Conservation (phyloP, 805 yeast genomes). For the Saccharomycopsis capsularis region DNA sequence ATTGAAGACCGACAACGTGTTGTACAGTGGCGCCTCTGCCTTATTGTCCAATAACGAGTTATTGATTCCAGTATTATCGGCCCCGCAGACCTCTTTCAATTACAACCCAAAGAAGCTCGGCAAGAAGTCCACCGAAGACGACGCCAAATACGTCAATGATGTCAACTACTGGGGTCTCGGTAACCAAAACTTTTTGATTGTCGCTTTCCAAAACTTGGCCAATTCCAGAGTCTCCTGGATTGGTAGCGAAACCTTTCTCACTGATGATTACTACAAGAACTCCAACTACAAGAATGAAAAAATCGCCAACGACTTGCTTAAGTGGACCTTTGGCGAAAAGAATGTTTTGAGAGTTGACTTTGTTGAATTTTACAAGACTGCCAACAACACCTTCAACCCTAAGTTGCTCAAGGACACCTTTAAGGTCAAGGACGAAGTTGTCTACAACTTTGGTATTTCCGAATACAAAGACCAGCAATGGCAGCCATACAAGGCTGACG, state of each 20-base stretch:
- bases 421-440: slow-evolving; percentile 67
- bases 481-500: slow-evolving; percentile 55
- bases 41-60: slow-evolving; percentile 60
- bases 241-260: slow-evolving; percentile 58
- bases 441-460: slow-evolving; percentile 42
- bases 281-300: slow-evolving; percentile 28
- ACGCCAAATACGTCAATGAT: slow-evolving; percentile 24
- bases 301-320: slow-evolving; percentile 39
- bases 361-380: slow-evolving; percentile 29
- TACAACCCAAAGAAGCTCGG: slow-evolving; percentile 31
- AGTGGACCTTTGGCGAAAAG: slow-evolving; percentile 72
- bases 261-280: slow-evolving; percentile 29
- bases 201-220: slow-evolving; percentile 69
- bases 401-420: slow-evolving; percentile 35
- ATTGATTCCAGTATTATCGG: slow-evolving; percentile 62
- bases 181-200: slow-evolving; percentile 66
- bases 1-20: slow-evolving; percentile 23
- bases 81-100: slow-evolving; percentile 60
- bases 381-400: slow-evolving; percentile 27
- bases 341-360: slow-evolving; percentile 52
- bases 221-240: slow-evolving; percentile 78
- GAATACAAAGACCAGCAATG: slow-evolving; percentile 48
- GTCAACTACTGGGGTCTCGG: slow-evolving; percentile 72
- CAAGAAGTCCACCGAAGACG: slow-evolving; percentile 39
- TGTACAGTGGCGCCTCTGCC: slow-evolving; percentile 57